phyloP scores from a whole-genome alignment of 768 basidiomycete genomes.

The Suillus discolor region DNA sequence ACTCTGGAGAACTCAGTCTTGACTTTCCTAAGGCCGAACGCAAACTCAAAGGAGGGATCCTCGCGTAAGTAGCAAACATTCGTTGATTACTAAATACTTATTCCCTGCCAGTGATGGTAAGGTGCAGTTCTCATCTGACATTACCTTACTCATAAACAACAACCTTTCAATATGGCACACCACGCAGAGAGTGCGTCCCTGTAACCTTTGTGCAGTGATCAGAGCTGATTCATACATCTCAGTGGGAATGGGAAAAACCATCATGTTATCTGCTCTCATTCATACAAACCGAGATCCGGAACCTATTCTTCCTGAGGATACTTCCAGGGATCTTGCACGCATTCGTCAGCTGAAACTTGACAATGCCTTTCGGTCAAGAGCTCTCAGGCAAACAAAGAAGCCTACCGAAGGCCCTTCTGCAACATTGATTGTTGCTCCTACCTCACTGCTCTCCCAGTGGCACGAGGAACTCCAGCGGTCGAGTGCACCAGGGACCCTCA shows the following conservation, averaged over 20 bases:
- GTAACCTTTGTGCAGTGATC: slow-evolving; percentile 7
- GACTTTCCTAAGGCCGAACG: slow-evolving; percentile 81
- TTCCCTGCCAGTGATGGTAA: slow-evolving; percentile 37
- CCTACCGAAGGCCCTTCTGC: slow-evolving; percentile 47
- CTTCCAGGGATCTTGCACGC: slow-evolving; percentile 36
- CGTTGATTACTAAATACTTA: slow-evolving; percentile 11
- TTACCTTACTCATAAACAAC: slow-evolving; percentile 11
- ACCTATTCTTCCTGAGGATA: slow-evolving; percentile 33
- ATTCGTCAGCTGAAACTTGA: slow-evolving; percentile 64
- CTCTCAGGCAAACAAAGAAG: slow-evolving; percentile 32
- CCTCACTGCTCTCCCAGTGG: slow-evolving; percentile 92
- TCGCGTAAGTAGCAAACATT: slow-evolving; percentile 63
- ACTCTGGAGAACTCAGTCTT: slow-evolving; percentile 87
- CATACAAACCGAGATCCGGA: slow-evolving; percentile 69
- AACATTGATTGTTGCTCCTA: slow-evolving; percentile 91
- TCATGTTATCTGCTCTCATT: slow-evolving; percentile 89
- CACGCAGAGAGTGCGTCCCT: slow-evolving; percentile 50
- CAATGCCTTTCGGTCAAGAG: slow-evolving; percentile 56
- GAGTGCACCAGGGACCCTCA: slow-evolving; percentile 67
- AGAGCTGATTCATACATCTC: slow-evolving; percentile 12
- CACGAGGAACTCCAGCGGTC: slow-evolving; percentile 88
- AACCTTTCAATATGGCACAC: slow-evolving; percentile 2
- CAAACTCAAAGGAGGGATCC: slow-evolving; percentile 82
- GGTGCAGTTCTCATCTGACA: not conserved
- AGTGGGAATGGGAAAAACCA: slow-evolving; percentile 98